Conservation (phyloP, 495 filamentous ascomycete genomes). For the Penicillium cosmopolitanum region DNA sequence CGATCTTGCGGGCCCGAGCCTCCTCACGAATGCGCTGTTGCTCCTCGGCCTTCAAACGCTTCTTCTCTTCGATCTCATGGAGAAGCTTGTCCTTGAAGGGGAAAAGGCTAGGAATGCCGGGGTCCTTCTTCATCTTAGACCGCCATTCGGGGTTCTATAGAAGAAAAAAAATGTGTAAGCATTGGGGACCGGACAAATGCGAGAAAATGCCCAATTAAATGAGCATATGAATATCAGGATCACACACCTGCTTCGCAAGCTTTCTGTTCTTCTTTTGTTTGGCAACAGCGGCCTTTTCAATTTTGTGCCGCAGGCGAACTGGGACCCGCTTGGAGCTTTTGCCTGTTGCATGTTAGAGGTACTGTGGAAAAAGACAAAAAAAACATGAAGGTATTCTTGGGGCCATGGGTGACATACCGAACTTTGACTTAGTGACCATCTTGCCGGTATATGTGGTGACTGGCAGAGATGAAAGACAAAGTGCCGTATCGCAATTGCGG, state of each 20-base stretch:
- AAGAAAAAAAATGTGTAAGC: conserved; percentile 13
- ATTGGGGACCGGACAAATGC: neutral
- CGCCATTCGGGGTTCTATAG: conserved; percentile 87
- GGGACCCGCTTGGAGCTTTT: conserved; percentile 92
- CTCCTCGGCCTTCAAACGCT: conserved; percentile 79
- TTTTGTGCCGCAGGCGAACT: conserved; percentile 89
- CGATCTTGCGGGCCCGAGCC: conserved; percentile 63
- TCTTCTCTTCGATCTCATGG: conserved; percentile 89
- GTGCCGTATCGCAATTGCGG: neutral
- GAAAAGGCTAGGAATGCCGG: conserved; percentile 95
- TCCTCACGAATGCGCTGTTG: conserved; percentile 67
- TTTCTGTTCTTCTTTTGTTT: conserved; percentile 91
- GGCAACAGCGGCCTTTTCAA: conserved; percentile 87
- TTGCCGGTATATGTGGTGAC: conserved; percentile 24
- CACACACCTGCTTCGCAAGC: conserved; percentile 73
- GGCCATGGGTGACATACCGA: conserved; percentile 37
- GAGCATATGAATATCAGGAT: neutral
- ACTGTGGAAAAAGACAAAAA: neutral
- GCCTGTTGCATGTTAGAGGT: conserved; percentile 54
- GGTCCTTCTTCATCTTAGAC: conserved; percentile 92
- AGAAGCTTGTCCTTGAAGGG: conserved; percentile 96
- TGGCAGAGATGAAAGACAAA: conserved; percentile 13
- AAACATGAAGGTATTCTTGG: neutral
- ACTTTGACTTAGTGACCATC: conserved; percentile 46
- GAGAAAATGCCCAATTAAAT: neutral